Evolutionary conservation across 23 red algal species (phyloP).

Genomic region (Gracilaria vermiculophylla): DNA sequence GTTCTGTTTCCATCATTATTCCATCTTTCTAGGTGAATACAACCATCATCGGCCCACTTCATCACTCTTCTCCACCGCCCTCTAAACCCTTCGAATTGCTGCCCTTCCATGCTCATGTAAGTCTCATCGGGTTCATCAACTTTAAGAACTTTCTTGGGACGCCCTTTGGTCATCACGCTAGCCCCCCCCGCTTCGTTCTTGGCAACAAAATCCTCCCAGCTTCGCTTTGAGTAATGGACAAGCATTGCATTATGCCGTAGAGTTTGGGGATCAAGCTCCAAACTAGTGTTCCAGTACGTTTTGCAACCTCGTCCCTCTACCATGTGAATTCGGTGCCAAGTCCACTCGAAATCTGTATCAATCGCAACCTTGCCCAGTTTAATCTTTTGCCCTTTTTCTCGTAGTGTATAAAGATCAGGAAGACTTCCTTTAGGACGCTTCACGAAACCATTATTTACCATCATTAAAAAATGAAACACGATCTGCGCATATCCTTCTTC

Average conservation of each 20-base stretch:
- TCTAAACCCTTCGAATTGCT: constrained; percentile 12
- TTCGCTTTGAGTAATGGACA: constrained; percentile 54
- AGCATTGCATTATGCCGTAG: constrained; percentile 24
- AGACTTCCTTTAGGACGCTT: constrained; percentile 19
- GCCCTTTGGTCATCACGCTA: constrained; percentile 36
- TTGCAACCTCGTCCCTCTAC: constrained; percentile 25
- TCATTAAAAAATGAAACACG: constrained; percentile 44
- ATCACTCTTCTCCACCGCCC: background rate
- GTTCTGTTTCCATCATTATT: background rate
- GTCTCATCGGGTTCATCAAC: constrained; percentile 4
- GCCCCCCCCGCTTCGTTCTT: constrained; percentile 57
- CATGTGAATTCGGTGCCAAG: constrained; percentile 28
- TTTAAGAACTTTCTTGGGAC: constrained; percentile 19
- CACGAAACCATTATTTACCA: constrained; percentile 39
- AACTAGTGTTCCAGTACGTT: constrained; percentile 37
- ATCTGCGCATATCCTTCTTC: background rate
- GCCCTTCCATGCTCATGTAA: constrained; percentile 13
- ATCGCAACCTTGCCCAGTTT: constrained; percentile 13
- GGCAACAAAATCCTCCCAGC: constrained; percentile 58
- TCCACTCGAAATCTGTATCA: background rate
- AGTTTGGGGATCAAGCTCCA: constrained; percentile 23
- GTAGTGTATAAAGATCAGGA: constrained; percentile 35
- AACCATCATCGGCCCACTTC: background rate
- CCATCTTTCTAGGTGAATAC: background rate
- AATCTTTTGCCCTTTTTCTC: constrained; percentile 16